Evolutionary conservation across 2,329 filamentous ascomycete species (phyloP).

Genomic region (Daldinia sp.): DNA sequence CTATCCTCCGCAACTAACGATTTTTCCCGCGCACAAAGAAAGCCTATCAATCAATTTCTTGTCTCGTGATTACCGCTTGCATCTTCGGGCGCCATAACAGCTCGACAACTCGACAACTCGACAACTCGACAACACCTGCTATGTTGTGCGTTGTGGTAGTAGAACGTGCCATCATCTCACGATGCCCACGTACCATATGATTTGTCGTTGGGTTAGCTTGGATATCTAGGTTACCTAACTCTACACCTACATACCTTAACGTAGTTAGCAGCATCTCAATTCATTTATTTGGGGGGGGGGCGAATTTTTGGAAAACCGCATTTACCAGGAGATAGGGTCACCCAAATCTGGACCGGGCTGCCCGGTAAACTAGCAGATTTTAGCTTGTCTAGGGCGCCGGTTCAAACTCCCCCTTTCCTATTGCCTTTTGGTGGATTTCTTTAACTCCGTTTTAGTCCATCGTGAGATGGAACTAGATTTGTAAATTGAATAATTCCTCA

Average conservation of each 20-base stretch:
- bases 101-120: slow-evolving; percentile 2
- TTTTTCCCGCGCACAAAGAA: slow-evolving; percentile 7
- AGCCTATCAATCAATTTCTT: neutral
- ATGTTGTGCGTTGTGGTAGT: slow-evolving; percentile 5
- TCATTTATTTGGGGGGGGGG: slow-evolving; percentile 11
- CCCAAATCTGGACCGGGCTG: slow-evolving; percentile 21
- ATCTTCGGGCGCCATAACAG: neutral
- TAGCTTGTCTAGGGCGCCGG: slow-evolving; percentile 31
- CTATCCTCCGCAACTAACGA: slow-evolving; percentile 7
- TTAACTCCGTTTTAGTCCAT: slow-evolving; percentile 26
- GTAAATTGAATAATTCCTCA: neutral
- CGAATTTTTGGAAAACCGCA: slow-evolving; percentile 24
- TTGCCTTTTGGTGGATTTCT: slow-evolving; percentile 13
- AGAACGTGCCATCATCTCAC: slow-evolving; percentile 34
- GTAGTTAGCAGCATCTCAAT: neutral
- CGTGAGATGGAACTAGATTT: neutral
- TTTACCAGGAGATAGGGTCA: slow-evolving; percentile 33
- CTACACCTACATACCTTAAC: neutral
- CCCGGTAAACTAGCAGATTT: slow-evolving; percentile 26
- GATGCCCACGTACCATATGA: slow-evolving; percentile 15
- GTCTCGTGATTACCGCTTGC: slow-evolving; percentile 12
- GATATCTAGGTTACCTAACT: neutral
- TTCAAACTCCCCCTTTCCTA: slow-evolving; percentile 16
- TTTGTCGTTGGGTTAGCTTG: neutral
- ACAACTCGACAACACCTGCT: slow-evolving; percentile 5